Evolutionary conservation across 2,329 filamentous ascomycete genomes (phyloP).

Genomic region (Thielaviopsis cerberus): DNA sequence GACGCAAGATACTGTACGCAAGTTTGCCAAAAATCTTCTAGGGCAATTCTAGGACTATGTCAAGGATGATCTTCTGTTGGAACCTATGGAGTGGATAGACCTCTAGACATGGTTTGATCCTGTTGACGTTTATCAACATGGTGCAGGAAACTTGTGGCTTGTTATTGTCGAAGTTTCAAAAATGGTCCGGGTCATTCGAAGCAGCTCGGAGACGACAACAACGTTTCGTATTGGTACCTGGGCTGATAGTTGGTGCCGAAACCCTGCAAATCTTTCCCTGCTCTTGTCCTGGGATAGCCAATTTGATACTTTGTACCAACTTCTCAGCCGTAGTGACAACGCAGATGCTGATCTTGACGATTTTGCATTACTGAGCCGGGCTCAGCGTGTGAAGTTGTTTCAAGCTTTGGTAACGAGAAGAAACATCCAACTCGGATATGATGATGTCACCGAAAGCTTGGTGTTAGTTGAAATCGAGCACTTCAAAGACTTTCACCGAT

Average conservation of each 20-base stretch:
- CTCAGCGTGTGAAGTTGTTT: neutral
- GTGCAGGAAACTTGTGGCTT: slow-evolving; percentile 8
- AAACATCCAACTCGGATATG: neutral
- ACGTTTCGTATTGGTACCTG: neutral
- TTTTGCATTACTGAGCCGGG: neutral
- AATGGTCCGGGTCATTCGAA: neutral
- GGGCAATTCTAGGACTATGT: neutral
- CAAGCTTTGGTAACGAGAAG: neutral
- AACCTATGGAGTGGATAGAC: neutral
- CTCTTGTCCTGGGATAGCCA: neutral
- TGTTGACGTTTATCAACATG: neutral
- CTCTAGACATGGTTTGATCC: slow-evolving; percentile 1
- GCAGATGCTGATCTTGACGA: neutral
- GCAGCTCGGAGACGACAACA: neutral
- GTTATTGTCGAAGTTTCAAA: neutral
- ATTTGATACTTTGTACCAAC: neutral
- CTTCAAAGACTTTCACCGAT: neutral
- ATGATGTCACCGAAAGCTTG: neutral
- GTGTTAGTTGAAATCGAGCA: neutral
- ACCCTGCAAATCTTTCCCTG: neutral
- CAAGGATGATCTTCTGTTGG: neutral
- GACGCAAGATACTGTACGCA: neutral
- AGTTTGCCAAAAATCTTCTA: neutral
- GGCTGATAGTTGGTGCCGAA: neutral
- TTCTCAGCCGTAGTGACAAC: neutral